A percentile compares a stretch with the other conserved stretches of the same genome.
Evolutionary conservation across 1,284 basidiomycete species (phyloP).

Genomic region (Trichosporon faecale): DNA sequence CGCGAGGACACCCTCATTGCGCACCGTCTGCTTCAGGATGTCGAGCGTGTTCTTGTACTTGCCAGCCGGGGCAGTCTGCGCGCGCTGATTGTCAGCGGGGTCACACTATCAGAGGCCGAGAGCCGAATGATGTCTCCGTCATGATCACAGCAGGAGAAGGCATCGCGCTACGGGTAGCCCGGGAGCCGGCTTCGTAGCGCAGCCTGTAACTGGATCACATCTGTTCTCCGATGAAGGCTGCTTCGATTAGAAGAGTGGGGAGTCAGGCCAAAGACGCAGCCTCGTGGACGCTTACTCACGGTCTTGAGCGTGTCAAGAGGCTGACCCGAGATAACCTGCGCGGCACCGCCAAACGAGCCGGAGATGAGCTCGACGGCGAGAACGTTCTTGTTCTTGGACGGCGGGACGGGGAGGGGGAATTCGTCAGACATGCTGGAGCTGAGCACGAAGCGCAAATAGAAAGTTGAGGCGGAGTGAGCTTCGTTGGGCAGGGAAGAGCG

Average conservation of each 20-base stretch:
- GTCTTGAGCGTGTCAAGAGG: slow-evolving; percentile 76
- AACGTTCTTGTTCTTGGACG: slow-evolving; percentile 39
- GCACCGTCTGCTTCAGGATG: slow-evolving; percentile 72
- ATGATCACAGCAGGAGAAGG: too few relatives aligned
- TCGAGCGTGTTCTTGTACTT: slow-evolving; percentile 87
- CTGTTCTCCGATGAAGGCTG: too few relatives aligned
- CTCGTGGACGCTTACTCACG: slow-evolving; percentile 23
- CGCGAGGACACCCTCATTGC: slow-evolving; percentile 50
- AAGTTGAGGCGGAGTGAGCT: too few relatives aligned
- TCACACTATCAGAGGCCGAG: too few relatives aligned
- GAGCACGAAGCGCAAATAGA: too few relatives aligned
- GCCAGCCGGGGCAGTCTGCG: slow-evolving; percentile 54
- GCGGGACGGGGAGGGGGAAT: slow-evolving; percentile 35
- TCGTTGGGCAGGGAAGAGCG: too few relatives aligned
- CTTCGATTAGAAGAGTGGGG: too few relatives aligned
- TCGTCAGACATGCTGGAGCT: slow-evolving; percentile 20
- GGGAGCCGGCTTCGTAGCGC: too few relatives aligned
- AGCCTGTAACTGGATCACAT: too few relatives aligned
- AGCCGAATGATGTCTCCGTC: too few relatives aligned
- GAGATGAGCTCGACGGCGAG: slow-evolving; percentile 50
- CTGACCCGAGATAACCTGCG: slow-evolving; percentile 74
- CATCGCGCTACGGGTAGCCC: too few relatives aligned
- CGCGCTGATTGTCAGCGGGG: slow-evolving; percentile 36
- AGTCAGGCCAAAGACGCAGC: too few relatives aligned
- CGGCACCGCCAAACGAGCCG: slow-evolving; percentile 52